These are phyloP conservation scores for Tolypocladium capitatum DNA, from an alignment of 2,329 filamentous ascomycete species.

Conservation along the genomic window DNA sequence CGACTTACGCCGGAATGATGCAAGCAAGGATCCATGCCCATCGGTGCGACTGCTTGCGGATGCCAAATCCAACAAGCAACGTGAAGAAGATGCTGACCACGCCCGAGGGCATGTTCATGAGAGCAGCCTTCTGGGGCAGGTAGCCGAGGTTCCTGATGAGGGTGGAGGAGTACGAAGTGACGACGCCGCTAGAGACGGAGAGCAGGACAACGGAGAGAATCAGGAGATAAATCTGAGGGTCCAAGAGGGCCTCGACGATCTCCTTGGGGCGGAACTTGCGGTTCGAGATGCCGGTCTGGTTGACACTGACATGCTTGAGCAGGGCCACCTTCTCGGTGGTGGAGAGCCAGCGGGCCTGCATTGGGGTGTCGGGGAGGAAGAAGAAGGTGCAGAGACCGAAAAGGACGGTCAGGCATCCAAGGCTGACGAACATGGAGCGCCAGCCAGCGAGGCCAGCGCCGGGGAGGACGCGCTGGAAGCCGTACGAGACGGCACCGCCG, in stretches of 20 bases:
- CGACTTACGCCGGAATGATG: slow-evolving; percentile 31
- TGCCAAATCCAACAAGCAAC: slow-evolving; percentile 32
- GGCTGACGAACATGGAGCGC: slow-evolving; percentile 57
- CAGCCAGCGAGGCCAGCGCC: slow-evolving; percentile 49
- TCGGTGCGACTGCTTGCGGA: slow-evolving; percentile 31
- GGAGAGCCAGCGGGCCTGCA: slow-evolving; percentile 31
- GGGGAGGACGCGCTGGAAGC: slow-evolving; percentile 37
- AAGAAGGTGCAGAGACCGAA: slow-evolving; percentile 19
- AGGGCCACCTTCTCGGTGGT: slow-evolving; percentile 35
- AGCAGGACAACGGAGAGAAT: slow-evolving; percentile 33
- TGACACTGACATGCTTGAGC: slow-evolving; percentile 39
- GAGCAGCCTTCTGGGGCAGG: slow-evolving; percentile 27
- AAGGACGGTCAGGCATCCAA: slow-evolving; percentile 35
- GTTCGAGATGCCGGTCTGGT: slow-evolving; percentile 44
- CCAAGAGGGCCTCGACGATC: slow-evolving; percentile 35
- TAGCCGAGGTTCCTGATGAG: slow-evolving; percentile 36
- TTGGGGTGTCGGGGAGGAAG: slow-evolving; percentile 28
- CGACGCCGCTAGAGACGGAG: slow-evolving; percentile 38
- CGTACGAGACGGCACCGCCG: slow-evolving; percentile 49
- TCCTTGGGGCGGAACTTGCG: slow-evolving; percentile 39
- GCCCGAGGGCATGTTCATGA: slow-evolving; percentile 43
- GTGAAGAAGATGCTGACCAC: slow-evolving; percentile 38
- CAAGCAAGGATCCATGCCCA: slow-evolving; percentile 36
- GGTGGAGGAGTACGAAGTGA: slow-evolving; percentile 41
- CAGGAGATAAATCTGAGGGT: slow-evolving; percentile 39